phyloP scores from a whole-genome alignment of 2,329 filamentous ascomycete genomes.

The Clonostachys solani region DNA sequence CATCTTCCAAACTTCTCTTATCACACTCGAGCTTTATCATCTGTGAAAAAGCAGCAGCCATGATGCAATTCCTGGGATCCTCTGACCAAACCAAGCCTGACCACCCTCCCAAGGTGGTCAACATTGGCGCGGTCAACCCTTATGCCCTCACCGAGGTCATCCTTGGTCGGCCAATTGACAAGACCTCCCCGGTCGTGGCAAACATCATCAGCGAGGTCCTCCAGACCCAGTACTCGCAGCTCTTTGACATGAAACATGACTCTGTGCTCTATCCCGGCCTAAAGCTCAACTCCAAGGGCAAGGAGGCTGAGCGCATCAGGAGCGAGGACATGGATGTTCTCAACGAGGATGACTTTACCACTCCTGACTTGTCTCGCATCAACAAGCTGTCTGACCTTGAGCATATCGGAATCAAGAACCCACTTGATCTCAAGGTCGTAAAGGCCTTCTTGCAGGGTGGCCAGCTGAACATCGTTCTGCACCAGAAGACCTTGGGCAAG shows the following conservation, averaged over 20 bases:
- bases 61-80: too few relatives aligned
- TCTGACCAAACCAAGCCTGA: conserved; percentile 15
- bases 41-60: too few relatives aligned
- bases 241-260: conserved; percentile 37
- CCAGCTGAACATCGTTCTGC: conserved; percentile 33
- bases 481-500: conserved; percentile 24
- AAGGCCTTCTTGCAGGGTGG: conserved; percentile 36
- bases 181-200: conserved; percentile 21
- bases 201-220: conserved; percentile 33
- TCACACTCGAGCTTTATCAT: too few relatives aligned
- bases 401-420: conserved; percentile 30
- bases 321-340: conserved; percentile 34
- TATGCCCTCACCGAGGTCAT: conserved; percentile 38
- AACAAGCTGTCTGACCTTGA: conserved; percentile 31
- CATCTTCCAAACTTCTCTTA: too few relatives aligned
- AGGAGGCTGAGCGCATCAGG: conserved; percentile 26
- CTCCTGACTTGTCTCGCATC: conserved; percentile 34
- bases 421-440: conserved; percentile 28
- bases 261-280: conserved; percentile 37
- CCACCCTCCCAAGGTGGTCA: conserved; percentile 27
- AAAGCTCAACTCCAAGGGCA: conserved; percentile 29
- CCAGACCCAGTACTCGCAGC: conserved; percentile 41
- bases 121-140: conserved; percentile 35
- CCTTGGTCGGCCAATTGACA: conserved; percentile 32
- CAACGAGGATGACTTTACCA: conserved; percentile 33